Evolutionary conservation across 257 asterid genomes (phyloP), one percentile per base, ranked within the genome.

Genomic region (Solanum chilense): DNA sequence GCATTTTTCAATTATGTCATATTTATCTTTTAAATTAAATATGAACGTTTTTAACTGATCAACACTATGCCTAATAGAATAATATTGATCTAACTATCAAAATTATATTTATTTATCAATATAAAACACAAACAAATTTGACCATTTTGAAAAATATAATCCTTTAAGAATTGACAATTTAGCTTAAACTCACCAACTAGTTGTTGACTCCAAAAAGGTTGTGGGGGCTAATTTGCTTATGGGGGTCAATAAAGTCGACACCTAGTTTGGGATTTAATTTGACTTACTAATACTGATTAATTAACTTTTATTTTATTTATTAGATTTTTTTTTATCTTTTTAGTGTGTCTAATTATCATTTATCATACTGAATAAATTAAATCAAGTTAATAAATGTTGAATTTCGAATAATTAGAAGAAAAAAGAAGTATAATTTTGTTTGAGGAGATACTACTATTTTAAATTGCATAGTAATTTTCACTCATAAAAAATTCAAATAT

Each of bases 11-110:
- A 1, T 2, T 27, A 11, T 31, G 0, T 0, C 6, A 11, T 27
- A 66, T 27, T 66, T 0, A 66, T 13, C 21, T 66, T 25, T 68
- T 66, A 27, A 12, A 68, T 68, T 66, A 27, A 12, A 68, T 3
- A 1, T 27, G 1, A 13, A 12, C 3, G 0, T 68, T 27, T 7
- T 6, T 68, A 7, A 66, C 9, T 25, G 16, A 6, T 15, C 37
- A 66, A 27, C 0, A 6, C 18, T 25, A 1, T 64, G 1, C 2
- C 1, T 12, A 0, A 1, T 25, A 64, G 3, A 5, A n/a, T 13
- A n/a, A n/a, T 58, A 1, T 58, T 8, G 6, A 21, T 66, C 5
- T 25, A 66, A 66, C 9, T 4, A 25, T 3, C 10, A 5, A 25
- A 66, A n/a, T 12, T 64, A 64, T 16, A 31, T 64, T n/a, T 64